phyloP scores from a whole-genome alignment of 345 rosid species.

The Eucalyptus sp. region DNA sequence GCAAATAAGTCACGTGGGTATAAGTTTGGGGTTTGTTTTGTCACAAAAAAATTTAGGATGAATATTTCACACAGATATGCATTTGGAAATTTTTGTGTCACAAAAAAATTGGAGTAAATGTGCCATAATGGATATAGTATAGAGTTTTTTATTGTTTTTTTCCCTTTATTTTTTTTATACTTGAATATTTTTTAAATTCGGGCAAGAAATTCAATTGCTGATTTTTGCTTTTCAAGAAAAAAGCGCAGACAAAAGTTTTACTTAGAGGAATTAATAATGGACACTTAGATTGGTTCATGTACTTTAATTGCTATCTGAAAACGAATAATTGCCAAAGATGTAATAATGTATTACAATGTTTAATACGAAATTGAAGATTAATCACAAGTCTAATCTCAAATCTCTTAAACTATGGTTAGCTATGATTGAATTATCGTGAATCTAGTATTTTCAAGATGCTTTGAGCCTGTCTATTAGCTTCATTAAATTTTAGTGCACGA shows the following conservation, averaged over 20 bases:
- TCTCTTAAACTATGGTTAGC: background rate
- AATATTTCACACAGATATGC: rapidly evolving
- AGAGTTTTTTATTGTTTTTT: too few species aligned
- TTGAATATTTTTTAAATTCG: background rate
- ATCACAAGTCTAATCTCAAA: background rate
- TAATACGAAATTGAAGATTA: background rate
- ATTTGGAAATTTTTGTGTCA: too few species aligned
- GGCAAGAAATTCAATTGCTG: background rate
- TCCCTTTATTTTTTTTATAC: background rate
- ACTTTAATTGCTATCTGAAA: background rate
- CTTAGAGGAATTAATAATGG: background rate
- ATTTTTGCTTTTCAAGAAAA: background rate
- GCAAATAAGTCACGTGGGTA: rapidly evolving
- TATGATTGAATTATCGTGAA: background rate
- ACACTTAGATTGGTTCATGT: background rate
- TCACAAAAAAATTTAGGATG: too few species aligned
- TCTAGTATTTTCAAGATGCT: background rate
- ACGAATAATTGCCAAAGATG: background rate
- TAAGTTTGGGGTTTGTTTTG: too few species aligned
- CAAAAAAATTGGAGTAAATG: too few species aligned
- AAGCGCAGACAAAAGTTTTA: background rate
- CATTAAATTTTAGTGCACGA: background rate
- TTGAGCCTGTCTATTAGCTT: background rate
- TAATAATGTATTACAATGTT: background rate
- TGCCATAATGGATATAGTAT: too few species aligned